Evolutionary conservation across 768 basidiomycete species (phyloP).

Genomic region (Pholiota conissans): DNA sequence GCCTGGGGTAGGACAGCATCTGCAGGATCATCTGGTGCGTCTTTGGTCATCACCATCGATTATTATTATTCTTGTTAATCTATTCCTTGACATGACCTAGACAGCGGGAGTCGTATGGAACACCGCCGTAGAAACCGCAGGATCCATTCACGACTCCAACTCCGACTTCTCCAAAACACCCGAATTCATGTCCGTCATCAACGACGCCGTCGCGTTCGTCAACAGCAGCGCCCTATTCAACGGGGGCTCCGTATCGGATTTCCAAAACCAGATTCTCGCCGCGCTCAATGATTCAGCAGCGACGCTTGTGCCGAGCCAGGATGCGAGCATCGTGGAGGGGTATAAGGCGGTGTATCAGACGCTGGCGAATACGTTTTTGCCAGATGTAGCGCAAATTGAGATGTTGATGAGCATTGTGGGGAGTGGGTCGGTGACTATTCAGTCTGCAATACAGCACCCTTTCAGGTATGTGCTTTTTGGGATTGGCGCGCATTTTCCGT

Average conservation of each 20-base stretch:
- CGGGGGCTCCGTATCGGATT: constrained; percentile 4
- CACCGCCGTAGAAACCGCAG: constrained; percentile 29
- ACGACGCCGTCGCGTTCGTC: constrained; percentile 62
- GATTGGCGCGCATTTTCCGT: no score
- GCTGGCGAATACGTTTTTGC: constrained; percentile 36
- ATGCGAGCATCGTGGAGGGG: constrained; percentile 47
- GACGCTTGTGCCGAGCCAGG: constrained; percentile 41
- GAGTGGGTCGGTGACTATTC: constrained; percentile 43
- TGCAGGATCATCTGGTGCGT: constrained; percentile 53
- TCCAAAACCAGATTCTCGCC: constrained; percentile 22
- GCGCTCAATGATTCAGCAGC: constrained; percentile 26
- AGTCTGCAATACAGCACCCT: constrained; percentile 66
- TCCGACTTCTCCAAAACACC: no score
- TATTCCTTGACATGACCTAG: constrained; percentile 9
- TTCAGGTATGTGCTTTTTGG: constrained; percentile 51
- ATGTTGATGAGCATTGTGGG: constrained; percentile 42
- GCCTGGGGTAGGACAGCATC: constrained; percentile 55
- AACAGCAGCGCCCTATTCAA: constrained; percentile 50
- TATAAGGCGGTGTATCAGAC: constrained; percentile 54
- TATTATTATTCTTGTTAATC: neutral
- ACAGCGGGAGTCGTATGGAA: constrained; percentile 28
- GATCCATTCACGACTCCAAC: no score
- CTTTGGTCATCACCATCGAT: neutral
- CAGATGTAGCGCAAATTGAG: constrained; percentile 54
- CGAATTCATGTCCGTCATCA: constrained; percentile 53